Percentiles rank a stretch among this genome's conserved stretches.
Evolutionary conservation across 371 early-diverging fungal genomes (phyloP).

Genomic region (Mortierella sp.): DNA sequence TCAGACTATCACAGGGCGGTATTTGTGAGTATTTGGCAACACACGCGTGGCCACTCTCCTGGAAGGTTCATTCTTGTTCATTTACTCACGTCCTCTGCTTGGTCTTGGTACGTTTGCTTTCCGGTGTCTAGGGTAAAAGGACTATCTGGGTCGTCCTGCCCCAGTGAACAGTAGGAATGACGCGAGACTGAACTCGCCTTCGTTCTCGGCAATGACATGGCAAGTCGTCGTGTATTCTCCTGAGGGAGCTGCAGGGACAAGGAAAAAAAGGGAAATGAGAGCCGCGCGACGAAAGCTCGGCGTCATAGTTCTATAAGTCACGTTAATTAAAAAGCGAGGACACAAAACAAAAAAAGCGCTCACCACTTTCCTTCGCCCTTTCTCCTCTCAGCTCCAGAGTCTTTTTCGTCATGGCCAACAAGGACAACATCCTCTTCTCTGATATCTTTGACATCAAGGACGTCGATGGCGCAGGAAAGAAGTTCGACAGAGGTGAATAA

Average conservation of each 20-base stretch:
- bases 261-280: no score
- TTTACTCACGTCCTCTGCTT: background rate
- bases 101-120: background rate
- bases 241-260: background rate
- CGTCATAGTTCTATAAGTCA: no score
- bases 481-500: conserved; percentile 87
- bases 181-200: conserved; percentile 4
- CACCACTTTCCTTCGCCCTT: no score
- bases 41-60: no score
- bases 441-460: conserved; percentile 91
- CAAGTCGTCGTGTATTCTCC: background rate
- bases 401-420: conserved; percentile 60
- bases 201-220: conserved; percentile 14
- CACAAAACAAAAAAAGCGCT: no score
- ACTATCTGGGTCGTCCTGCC: conserved; percentile 15
- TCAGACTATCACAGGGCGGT: no score
- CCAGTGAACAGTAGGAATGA: conserved; percentile 31
- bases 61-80: no score
- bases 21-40: no score
- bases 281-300: no score
- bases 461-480: conserved; percentile 90
- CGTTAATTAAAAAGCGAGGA: no score
- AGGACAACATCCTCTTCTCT: conserved; percentile 81
- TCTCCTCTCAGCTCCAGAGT: background rate
- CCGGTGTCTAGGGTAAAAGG: background rate